Conservation (phyloP, 1,139 yeast genomes). For the Ashbya aceris region DNA sequence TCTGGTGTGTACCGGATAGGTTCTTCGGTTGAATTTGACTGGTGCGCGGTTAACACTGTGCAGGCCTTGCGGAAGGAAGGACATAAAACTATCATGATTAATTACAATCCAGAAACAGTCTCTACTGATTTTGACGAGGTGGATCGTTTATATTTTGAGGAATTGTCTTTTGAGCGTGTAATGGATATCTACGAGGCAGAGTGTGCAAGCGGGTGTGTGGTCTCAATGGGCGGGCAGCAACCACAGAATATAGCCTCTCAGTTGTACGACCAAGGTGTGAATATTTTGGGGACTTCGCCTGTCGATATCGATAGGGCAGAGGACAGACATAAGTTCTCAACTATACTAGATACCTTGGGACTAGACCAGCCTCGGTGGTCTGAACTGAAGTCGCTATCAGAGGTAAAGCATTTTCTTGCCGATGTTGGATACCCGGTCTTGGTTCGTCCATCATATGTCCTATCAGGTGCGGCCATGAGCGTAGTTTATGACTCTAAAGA, state of each 20-base stretch:
- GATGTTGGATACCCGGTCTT: constrained; percentile 90
- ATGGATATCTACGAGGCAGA: constrained; percentile 95
- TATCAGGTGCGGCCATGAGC: constrained; percentile 98
- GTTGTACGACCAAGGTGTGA: constrained; percentile 76
- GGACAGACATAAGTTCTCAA: constrained; percentile 95
- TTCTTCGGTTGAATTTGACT: constrained; percentile 95
- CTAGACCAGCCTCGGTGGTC: constrained; percentile 98
- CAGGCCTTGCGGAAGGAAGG: constrained; percentile 86
- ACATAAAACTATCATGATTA: constrained; percentile 87
- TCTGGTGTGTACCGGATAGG: constrained; percentile 99
- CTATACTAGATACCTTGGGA: constrained; percentile 80
- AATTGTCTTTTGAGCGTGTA: constrained; percentile 88
- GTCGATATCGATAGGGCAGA: constrained; percentile 95
- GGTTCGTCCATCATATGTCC: constrained; percentile 94
- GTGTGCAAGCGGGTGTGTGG: constrained; percentile 81
- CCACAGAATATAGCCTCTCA: constrained; percentile 93
- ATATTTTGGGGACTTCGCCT: constrained; percentile 88
- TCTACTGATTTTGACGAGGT: constrained; percentile 98
- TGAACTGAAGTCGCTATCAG: constrained; percentile 78
- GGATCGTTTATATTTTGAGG: constrained; percentile 93
- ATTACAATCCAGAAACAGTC: constrained; percentile 97
- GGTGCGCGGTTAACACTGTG: constrained; percentile 98
- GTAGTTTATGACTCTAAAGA: constrained; percentile 74
- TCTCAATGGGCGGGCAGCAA: constrained; percentile 95
- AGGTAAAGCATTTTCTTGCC: constrained; percentile 78